These are phyloP conservation scores for Glycine latifolia DNA, from an alignment of 306 rosid genomes.

Conservation along the genomic window DNA sequence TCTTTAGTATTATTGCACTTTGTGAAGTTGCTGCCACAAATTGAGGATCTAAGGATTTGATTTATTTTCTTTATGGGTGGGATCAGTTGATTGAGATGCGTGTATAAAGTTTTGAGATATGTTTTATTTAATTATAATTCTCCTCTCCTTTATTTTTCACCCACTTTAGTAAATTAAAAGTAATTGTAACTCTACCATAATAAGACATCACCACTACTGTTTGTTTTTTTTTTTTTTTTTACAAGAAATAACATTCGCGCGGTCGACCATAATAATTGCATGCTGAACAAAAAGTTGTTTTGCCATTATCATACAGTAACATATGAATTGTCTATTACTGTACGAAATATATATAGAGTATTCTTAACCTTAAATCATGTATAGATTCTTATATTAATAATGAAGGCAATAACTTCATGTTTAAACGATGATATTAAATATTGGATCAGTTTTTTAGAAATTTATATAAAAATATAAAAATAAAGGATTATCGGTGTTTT, in stretches of 20 bases:
- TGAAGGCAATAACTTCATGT: not conserved
- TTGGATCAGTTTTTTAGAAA: too few species aligned
- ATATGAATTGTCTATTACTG: conserved; percentile 19
- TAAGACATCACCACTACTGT: conserved; percentile 8
- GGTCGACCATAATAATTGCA: conserved; percentile 41
- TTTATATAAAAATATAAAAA: too few species aligned
- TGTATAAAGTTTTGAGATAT: conserved; percentile 3
- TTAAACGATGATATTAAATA: not conserved
- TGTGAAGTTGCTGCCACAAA: conserved; percentile 31
- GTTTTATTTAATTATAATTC: not conserved
- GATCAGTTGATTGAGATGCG: conserved; percentile 33
- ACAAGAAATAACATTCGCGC: conserved; percentile 30
- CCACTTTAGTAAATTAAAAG: conserved; percentile 6
- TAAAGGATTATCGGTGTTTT: too few species aligned
- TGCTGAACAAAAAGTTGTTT: conserved; percentile 28
- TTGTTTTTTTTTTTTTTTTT: conserved; percentile 5
- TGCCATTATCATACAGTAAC: conserved; percentile 2
- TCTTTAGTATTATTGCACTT: conserved; percentile 36
- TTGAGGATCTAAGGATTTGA: conserved; percentile 42
- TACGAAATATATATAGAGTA: not conserved
- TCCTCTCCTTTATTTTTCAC: conserved; percentile 25
- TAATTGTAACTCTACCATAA: conserved; percentile 1
- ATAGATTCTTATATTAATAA: not conserved
- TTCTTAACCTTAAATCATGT: conserved; percentile 21
- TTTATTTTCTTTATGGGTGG: not conserved